phyloP scores from a whole-genome alignment of 2,329 filamentous ascomycete genomes.

The Lecanoromycetidae sp. region DNA sequence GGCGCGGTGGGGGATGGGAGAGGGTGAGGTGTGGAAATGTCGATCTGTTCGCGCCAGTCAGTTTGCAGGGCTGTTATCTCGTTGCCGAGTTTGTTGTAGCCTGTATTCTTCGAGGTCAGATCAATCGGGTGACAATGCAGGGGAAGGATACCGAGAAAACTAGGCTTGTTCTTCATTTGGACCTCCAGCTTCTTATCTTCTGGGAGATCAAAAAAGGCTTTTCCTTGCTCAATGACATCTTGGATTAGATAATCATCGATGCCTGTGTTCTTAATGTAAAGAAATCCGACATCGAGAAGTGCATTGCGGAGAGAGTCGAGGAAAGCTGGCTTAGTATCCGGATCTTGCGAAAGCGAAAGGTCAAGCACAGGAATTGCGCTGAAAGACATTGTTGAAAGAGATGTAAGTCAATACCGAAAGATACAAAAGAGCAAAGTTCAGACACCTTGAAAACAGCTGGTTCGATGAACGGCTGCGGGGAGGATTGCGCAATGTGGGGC shows the following conservation, averaged over 20 bases:
- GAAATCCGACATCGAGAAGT: slow-evolving; percentile 73
- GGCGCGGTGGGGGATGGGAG: slow-evolving; percentile 51
- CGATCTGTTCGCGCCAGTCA: slow-evolving; percentile 78
- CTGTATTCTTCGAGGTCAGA: slow-evolving; percentile 18
- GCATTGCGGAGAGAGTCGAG: slow-evolving; percentile 59
- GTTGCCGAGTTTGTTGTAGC: slow-evolving; percentile 37
- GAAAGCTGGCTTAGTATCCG: slow-evolving; percentile 58
- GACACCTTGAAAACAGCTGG: too few relatives aligned
- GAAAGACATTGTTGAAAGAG: slow-evolving; percentile 48
- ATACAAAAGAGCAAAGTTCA: not conserved
- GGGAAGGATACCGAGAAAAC: slow-evolving; percentile 49
- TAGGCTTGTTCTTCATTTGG: slow-evolving; percentile 62
- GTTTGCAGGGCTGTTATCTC: slow-evolving; percentile 58
- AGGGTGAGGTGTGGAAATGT: slow-evolving; percentile 68
- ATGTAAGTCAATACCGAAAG: not conserved
- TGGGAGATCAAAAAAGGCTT: slow-evolving; percentile 65
- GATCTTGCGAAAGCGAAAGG: slow-evolving; percentile 52
- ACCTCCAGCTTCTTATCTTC: slow-evolving; percentile 61
- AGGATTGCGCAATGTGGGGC: slow-evolving; percentile 10
- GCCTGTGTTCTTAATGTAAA: slow-evolving; percentile 72
- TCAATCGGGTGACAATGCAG: not conserved
- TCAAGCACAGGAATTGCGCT: slow-evolving; percentile 66
- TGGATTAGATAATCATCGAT: slow-evolving; percentile 54
- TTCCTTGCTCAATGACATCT: slow-evolving; percentile 55
- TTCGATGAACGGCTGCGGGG: too few relatives aligned